phyloP scores from a whole-genome alignment of 1,284 basidiomycete species.

The Marasmius fiardii region DNA sequence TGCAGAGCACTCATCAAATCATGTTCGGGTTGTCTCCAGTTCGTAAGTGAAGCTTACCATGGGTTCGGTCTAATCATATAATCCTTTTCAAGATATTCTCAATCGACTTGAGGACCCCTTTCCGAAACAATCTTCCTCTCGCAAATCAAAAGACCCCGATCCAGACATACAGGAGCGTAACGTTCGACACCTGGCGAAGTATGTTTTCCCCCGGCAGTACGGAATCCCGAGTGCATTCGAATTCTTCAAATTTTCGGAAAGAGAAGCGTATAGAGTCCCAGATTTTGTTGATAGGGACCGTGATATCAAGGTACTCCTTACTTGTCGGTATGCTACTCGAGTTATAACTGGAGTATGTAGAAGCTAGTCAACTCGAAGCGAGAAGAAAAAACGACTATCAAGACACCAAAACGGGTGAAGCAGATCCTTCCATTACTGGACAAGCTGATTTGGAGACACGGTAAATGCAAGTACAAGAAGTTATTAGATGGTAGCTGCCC shows the following conservation, averaged over 20 bases:
- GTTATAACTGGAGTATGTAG: constrained; percentile 22
- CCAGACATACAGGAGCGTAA: constrained; percentile 40
- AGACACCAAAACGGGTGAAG: constrained; percentile 71
- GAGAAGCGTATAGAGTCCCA: constrained; percentile 30
- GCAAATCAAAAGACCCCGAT: constrained; percentile 36
- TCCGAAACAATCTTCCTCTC: constrained; percentile 30
- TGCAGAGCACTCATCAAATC: constrained; percentile 42
- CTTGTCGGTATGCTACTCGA: neutral
- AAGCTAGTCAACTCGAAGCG: constrained; percentile 43
- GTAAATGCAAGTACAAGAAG: constrained; percentile 67
- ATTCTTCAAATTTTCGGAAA: constrained; percentile 22
- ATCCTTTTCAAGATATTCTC: constrained; percentile 51
- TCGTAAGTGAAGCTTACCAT: constrained; percentile 40
- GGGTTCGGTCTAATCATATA: constrained; percentile 6
- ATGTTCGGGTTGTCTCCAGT: constrained; percentile 65
- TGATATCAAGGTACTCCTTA: constrained; percentile 61
- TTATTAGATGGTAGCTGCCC: constrained; percentile 69
- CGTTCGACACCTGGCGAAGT: constrained; percentile 70
- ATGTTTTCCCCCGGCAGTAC: constrained; percentile 82
- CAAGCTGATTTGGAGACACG: constrained; percentile 65
- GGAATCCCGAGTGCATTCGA: constrained; percentile 58
- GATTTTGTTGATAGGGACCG: constrained; percentile 64
- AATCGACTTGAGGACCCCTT: constrained; percentile 45
- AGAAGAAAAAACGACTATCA: neutral
- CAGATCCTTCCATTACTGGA: constrained; percentile 51